Conservation (phyloP, 1,284 basidiomycete genomes). For the Coriolopsis trogii region DNA sequence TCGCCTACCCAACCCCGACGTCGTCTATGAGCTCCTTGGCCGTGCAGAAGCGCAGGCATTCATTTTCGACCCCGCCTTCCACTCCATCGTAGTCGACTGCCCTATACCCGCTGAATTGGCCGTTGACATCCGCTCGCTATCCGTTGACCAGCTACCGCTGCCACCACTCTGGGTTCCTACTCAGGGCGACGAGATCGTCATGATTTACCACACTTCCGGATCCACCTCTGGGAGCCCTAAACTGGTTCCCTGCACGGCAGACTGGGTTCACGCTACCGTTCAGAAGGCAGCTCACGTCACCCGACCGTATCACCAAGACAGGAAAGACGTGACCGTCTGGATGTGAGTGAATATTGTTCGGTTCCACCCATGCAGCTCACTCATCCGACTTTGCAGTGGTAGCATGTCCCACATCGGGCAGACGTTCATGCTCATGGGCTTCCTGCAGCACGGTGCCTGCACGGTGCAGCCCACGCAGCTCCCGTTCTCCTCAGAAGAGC, state of each 20-base stretch:
- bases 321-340: conserved; percentile 59
- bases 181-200: conserved; percentile 42
- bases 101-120: conserved; percentile 54
- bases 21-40: conserved; percentile 65
- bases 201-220: conserved; percentile 76
- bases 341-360: conserved; percentile 26
- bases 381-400: conserved; percentile 22
- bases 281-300: conserved; percentile 27
- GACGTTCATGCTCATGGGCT: conserved; percentile 35
- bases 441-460: conserved; percentile 35
- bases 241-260: conserved; percentile 33
- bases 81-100: conserved; percentile 39
- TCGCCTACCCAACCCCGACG: conserved; percentile 66
- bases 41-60: conserved; percentile 62
- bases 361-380: neutral
- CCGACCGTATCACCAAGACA: conserved; percentile 26
- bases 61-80: conserved; percentile 57
- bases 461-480: conserved; percentile 36
- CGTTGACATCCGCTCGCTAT: conserved; percentile 36
- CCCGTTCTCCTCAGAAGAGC: conserved; percentile 33
- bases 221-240: conserved; percentile 56
- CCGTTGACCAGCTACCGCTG: conserved; percentile 21
- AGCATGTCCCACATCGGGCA: conserved; percentile 38
- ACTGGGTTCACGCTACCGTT: conserved; percentile 33
- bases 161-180: conserved; percentile 32